A percentile compares a stretch with the other conserved stretches of the same genome.
These are phyloP conservation scores for Populus nigra DNA, from an alignment of 345 rosid species.

Conservation along the genomic window DNA sequence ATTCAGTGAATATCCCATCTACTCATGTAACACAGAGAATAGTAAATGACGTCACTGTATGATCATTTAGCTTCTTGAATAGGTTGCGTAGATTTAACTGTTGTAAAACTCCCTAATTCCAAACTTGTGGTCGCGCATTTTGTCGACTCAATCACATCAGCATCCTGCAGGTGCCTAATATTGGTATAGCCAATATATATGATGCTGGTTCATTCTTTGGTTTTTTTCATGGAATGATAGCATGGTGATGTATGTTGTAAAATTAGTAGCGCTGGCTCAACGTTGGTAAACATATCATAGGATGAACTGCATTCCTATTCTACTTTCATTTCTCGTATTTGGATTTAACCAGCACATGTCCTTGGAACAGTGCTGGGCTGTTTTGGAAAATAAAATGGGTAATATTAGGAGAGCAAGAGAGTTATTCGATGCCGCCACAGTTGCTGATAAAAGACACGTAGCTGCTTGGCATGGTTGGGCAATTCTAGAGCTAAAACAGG, in stretches of 20 bases:
- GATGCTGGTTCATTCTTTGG: too few relatives aligned
- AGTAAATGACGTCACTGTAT: too few relatives aligned
- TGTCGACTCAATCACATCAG: too few relatives aligned
- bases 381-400: constrained; percentile 78
- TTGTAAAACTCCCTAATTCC: too few relatives aligned
- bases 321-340: background rate
- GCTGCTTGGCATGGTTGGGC: constrained; percentile 99
- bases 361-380: constrained; percentile 91
- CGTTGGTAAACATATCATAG: background rate
- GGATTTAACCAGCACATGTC: constrained; percentile 15
- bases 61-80: too few relatives aligned
- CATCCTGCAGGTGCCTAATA: too few relatives aligned
- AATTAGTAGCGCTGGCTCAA: too few relatives aligned
- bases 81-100: too few relatives aligned
- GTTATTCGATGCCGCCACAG: constrained; percentile 91
- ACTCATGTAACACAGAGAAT: too few relatives aligned
- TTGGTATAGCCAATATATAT: too few relatives aligned
- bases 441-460: constrained; percentile 82
- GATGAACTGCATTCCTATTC: constrained; percentile 2
- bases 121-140: too few relatives aligned
- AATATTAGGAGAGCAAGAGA: constrained; percentile 85
- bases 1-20: too few relatives aligned
- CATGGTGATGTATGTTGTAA: background rate
- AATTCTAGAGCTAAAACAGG: constrained; percentile 84
- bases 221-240: background rate